Evolutionary conservation across 345 rosid genomes (phyloP).

Genomic region (Punica granatum): DNA sequence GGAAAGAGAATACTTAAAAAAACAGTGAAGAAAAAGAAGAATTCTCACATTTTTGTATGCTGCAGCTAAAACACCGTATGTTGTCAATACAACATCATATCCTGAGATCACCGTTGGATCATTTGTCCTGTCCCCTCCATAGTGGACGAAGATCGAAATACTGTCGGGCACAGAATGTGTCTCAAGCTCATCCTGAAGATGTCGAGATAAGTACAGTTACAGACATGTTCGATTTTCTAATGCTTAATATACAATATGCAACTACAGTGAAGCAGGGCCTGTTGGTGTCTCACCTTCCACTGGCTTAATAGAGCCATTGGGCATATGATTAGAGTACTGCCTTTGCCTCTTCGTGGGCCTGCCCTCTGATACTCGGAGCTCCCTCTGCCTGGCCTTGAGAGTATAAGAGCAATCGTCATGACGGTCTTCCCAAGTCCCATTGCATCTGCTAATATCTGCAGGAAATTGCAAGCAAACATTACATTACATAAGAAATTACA

Average conservation of each 20-base stretch:
- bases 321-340: constrained; percentile 65
- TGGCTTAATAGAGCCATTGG: constrained; percentile 72
- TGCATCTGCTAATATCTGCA: constrained; percentile 65
- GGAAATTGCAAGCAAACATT: background rate
- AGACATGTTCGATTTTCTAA: background rate
- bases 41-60: constrained; percentile 46
- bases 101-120: constrained; percentile 37
- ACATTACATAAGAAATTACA: too few species aligned
- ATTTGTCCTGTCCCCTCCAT: constrained; percentile 54
- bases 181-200: constrained; percentile 56
- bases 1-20: background rate
- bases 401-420: constrained; percentile 67
- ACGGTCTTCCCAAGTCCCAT: constrained; percentile 83
- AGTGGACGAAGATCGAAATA: constrained; percentile 46
- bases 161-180: constrained; percentile 46
- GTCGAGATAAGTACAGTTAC: constrained; percentile 2
- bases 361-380: constrained; percentile 11
- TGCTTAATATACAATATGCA: background rate
- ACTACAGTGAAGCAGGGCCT: background rate
- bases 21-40: background rate
- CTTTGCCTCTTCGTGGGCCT: constrained; percentile 25
- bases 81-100: constrained; percentile 59
- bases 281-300: constrained; percentile 49
- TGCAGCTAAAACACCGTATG: constrained; percentile 55
- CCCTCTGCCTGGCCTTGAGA: constrained; percentile 45